These are phyloP conservation scores for Luvunga scandens DNA, from an alignment of 345 rosid genomes.

Conservation along the genomic window DNA sequence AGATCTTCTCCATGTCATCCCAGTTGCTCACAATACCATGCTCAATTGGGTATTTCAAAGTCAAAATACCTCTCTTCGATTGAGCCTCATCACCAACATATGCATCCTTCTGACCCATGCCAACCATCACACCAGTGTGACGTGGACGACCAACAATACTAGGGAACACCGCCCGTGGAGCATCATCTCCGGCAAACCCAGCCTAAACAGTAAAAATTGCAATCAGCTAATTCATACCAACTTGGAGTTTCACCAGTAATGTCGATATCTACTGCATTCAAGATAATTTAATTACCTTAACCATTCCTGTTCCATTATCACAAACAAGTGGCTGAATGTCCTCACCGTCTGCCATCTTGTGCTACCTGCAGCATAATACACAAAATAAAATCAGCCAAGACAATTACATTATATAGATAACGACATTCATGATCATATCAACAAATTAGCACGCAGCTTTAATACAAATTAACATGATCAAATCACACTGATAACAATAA, in stretches of 20 bases:
- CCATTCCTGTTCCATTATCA: slow-evolving; percentile 91
- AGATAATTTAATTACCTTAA: slow-evolving; percentile 44
- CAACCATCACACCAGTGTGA: slow-evolving; percentile 91
- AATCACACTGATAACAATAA: not conserved
- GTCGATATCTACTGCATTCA: not conserved
- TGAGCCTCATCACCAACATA: slow-evolving; percentile 93
- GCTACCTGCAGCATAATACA: slow-evolving; percentile 26
- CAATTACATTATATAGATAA: not conserved
- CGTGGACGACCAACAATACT: slow-evolving; percentile 93
- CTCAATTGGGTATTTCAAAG: slow-evolving; percentile 79
- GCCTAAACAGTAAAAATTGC: slow-evolving; percentile 40
- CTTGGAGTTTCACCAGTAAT: not conserved
- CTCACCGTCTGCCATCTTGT: slow-evolving; percentile 61
- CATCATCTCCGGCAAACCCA: slow-evolving; percentile 96
- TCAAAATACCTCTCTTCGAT: slow-evolving; percentile 69
- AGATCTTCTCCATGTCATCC: slow-evolving; percentile 97
- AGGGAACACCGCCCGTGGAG: slow-evolving; percentile 88
- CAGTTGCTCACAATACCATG: slow-evolving; percentile 95
- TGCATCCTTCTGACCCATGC: slow-evolving; percentile 87
- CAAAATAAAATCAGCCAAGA: not conserved
- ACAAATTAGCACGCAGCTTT: not conserved
- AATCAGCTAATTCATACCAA: not conserved
- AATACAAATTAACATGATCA: not conserved
- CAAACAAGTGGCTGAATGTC: slow-evolving; percentile 71
- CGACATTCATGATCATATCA: not conserved